phyloP scores from a whole-genome alignment of 768 basidiomycete species.

The Collybiopsis luxurians region DNA sequence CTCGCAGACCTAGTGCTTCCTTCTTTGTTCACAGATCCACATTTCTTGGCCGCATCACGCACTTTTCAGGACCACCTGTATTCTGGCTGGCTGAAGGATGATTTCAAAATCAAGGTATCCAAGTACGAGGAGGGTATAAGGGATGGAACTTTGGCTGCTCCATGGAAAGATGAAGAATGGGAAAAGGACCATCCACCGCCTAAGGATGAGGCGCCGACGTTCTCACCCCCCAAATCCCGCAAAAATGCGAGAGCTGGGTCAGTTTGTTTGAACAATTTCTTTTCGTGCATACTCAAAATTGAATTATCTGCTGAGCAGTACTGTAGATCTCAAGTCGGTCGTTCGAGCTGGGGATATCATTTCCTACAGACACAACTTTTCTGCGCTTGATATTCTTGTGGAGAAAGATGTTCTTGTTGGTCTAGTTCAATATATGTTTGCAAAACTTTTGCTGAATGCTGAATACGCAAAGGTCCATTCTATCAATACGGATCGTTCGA shows the following conservation, averaged over 20 bases:
- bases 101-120: constrained; percentile 38
- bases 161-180: constrained; percentile 69
- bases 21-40: constrained; percentile 46
- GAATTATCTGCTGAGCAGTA: constrained; percentile 27
- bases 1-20: constrained; percentile 27
- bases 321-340: constrained; percentile 42
- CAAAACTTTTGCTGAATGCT: not conserved
- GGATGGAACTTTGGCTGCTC: constrained; percentile 45
- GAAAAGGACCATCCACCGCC: constrained; percentile 35
- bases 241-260: constrained; percentile 30
- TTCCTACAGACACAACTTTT: constrained; percentile 49
- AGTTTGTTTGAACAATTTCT: constrained; percentile 7
- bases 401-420: constrained; percentile 57
- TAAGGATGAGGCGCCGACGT: constrained; percentile 8
- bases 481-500: constrained; percentile 37
- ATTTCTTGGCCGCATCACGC: constrained; percentile 50
- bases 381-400: constrained; percentile 32
- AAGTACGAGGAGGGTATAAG: constrained; percentile 42
- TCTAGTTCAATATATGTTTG: not conserved
- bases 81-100: constrained; percentile 46
- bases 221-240: not conserved
- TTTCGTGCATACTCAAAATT: no score
- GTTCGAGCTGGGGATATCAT: constrained; percentile 54
- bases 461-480: constrained; percentile 37
- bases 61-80: constrained; percentile 63